Evolutionary conservation across 208 protist genomes (phyloP).

Genomic region (Trypanosomatidae sp.): DNA sequence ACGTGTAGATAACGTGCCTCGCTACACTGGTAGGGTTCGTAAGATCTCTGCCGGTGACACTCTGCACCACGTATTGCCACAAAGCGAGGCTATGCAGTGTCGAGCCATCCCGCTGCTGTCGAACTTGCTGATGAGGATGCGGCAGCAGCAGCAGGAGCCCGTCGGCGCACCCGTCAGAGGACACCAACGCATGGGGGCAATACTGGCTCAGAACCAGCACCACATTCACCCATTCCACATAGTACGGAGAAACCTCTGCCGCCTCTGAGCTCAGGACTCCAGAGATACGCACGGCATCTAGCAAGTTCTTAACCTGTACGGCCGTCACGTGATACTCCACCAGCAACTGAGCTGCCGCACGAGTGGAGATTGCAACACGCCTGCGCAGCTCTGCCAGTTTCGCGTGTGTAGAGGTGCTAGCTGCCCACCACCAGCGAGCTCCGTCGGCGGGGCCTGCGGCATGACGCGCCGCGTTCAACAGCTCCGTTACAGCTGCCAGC

Average conservation of each 20-base stretch:
- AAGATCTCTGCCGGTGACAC: background rate
- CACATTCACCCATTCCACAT: constrained; percentile 14
- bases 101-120: background rate
- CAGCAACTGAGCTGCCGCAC: constrained; percentile 10
- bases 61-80: constrained; percentile 16
- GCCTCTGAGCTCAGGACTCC: constrained; percentile 8
- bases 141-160: constrained; percentile 19
- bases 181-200: constrained; percentile 19
- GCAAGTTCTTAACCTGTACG: constrained; percentile 9
- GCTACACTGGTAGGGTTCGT: background rate
- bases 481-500: constrained; percentile 5
- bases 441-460: background rate
- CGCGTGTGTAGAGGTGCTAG: constrained; percentile 14
- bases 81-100: background rate
- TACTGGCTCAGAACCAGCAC: constrained; percentile 9
- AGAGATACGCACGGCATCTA: constrained; percentile 8
- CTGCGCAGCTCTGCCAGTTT: constrained; percentile 20
- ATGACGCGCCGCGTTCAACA: constrained; percentile 5
- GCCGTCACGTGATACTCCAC: constrained; percentile 17
- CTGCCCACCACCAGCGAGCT: constrained; percentile 19
- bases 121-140: background rate
- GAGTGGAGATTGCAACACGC: background rate
- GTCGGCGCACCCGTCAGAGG: constrained; percentile 8
- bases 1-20: background rate
- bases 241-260: background rate